Conservation (phyloP, 441 rosid genomes). For the Lepidium campestre region DNA sequence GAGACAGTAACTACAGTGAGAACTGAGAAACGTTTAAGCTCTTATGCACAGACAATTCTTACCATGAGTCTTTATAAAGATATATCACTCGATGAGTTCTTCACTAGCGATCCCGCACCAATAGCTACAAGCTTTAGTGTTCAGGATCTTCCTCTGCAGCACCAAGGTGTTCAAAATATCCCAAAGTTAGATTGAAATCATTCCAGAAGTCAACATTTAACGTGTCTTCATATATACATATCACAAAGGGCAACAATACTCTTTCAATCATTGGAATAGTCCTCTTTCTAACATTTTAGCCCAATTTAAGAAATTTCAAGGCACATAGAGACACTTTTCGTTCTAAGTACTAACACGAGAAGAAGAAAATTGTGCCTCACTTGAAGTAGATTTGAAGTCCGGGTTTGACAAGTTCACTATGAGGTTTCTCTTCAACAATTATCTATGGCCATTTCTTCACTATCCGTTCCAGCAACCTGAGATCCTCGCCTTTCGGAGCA, state of each 20-base stretch:
- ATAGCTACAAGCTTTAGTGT: conserved; percentile 38
- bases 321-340: neutral
- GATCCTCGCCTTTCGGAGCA: conserved; percentile 42
- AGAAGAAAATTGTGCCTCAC: conserved; percentile 21
- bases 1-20: neutral
- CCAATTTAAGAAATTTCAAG: neutral
- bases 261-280: neutral
- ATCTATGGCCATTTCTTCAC: conserved; percentile 47
- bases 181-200: conserved; percentile 21
- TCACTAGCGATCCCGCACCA: conserved; percentile 31
- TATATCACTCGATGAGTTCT: conserved; percentile 38
- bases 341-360: neutral
- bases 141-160: conserved; percentile 47
- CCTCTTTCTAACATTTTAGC: neutral
- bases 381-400: conserved; percentile 60
- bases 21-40: neutral
- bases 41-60: conserved; percentile 10
- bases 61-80: conserved; percentile 39
- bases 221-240: neutral
- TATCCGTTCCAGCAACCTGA: conserved; percentile 58
- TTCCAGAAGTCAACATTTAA: neutral
- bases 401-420: conserved; percentile 51
- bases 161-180: conserved; percentile 33
- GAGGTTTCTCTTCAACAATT: conserved; percentile 53
- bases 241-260: neutral